Percentiles rank a stretch among this genome's conserved stretches.
Conservation (phyloP, 1,284 basidiomycete species). For the Puccinia novopanici region DNA sequence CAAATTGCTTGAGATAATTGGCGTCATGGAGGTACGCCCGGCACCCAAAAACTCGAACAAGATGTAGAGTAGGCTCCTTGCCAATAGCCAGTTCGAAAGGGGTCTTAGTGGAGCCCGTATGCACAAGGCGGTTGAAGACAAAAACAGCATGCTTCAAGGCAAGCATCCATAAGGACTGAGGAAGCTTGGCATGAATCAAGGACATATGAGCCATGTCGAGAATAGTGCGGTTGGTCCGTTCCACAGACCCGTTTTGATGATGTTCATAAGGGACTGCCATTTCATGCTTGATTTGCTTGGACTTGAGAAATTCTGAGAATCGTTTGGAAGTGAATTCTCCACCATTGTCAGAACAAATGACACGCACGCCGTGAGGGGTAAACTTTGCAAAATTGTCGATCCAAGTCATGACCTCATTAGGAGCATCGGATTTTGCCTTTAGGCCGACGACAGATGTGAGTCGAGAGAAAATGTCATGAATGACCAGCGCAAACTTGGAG, state of each 20-base stretch:
- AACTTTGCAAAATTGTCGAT: not conserved
- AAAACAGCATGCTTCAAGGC: not conserved
- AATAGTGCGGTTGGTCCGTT: too few relatives aligned
- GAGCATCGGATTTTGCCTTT: not conserved
- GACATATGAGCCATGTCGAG: too few relatives aligned
- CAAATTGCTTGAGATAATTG: too few relatives aligned
- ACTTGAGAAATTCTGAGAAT: not conserved
- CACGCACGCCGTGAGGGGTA: not conserved
- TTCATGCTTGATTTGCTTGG: not conserved
- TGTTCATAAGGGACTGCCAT: not conserved
- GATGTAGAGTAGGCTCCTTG: too few relatives aligned
- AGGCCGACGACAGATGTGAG: not conserved
- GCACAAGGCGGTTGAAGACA: not conserved
- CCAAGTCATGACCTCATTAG: not conserved
- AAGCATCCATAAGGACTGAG: too few relatives aligned
- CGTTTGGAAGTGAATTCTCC: not conserved
- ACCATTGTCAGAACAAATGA: not conserved
- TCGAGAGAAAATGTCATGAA: not conserved
- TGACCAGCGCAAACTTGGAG: not conserved
- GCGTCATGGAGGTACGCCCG: too few relatives aligned
- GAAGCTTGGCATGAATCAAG: too few relatives aligned
- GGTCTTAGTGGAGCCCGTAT: not conserved
- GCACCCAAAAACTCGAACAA: too few relatives aligned
- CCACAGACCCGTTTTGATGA: not conserved
- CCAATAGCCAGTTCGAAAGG: not conserved